These are phyloP conservation scores for Thelephora terrestris DNA, from an alignment of 1,284 basidiomycete species.

Conservation along the genomic window DNA sequence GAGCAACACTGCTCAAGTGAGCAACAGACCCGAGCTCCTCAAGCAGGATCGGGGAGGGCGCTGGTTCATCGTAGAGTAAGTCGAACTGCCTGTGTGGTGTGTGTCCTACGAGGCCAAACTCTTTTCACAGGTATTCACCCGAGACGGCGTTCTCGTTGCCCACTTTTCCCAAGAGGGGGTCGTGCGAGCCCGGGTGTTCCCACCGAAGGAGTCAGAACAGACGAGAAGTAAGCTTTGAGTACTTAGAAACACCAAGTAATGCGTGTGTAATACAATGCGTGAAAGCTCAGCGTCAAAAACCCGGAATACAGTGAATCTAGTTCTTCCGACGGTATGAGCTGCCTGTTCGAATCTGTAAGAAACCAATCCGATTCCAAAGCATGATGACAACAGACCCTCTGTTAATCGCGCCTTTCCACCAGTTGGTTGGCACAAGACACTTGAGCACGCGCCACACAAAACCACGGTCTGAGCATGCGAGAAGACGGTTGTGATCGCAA, in stretches of 20 bases:
- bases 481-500: constrained; percentile 92
- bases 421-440: constrained; percentile 95
- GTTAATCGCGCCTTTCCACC: constrained; percentile 98
- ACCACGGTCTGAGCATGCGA: constrained; percentile 94
- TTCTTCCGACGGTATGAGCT: constrained; percentile 85
- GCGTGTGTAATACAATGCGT: constrained; percentile 12
- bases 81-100: constrained; percentile 3
- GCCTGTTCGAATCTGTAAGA: constrained; percentile 32
- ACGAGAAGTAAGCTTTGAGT: constrained; percentile 8
- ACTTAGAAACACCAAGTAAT: constrained; percentile 1
- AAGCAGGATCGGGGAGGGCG: constrained; percentile 61
- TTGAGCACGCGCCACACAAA: constrained; percentile 87
- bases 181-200: constrained; percentile 33
- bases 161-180: constrained; percentile 81
- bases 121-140: constrained; percentile 56
- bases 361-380: constrained; percentile 5
- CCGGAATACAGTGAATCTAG: constrained; percentile 29
- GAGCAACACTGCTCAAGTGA: neutral
- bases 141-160: constrained; percentile 65
- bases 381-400: constrained; percentile 66
- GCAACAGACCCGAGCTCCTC: constrained; percentile 51
- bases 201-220: constrained; percentile 4
- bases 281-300: constrained; percentile 13
- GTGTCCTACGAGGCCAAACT: neutral
- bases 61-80: constrained; percentile 65